phyloP scores from a whole-genome alignment of 2,329 filamentous ascomycete species.

The Fulvia fulva region DNA sequence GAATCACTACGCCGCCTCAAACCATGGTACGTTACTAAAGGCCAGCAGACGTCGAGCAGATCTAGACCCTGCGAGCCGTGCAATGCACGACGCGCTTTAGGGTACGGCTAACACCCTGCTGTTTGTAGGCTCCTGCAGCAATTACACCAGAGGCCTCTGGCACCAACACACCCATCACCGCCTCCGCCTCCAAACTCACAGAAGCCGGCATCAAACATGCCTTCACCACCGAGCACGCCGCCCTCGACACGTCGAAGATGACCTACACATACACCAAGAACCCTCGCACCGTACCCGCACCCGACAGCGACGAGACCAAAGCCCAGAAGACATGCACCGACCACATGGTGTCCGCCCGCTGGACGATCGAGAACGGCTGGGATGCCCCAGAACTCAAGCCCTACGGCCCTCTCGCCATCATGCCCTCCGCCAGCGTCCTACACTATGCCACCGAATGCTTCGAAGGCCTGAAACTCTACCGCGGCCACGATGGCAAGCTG shows the following conservation, averaged over 20 bases:
- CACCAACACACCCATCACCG: conserved; percentile 34
- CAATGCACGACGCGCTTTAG: too few species aligned
- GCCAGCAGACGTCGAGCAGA: too few species aligned
- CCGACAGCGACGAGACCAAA: conserved; percentile 38
- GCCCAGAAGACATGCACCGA: conserved; percentile 59
- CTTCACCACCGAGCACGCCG: conserved; percentile 26
- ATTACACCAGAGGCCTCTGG: conserved; percentile 35
- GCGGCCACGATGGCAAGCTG: conserved; percentile 64
- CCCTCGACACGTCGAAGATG: conserved; percentile 44
- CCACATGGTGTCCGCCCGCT: conserved; percentile 78
- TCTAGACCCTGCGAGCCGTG: too few species aligned
- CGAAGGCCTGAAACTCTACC: conserved; percentile 75
- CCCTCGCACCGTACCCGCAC: conserved; percentile 41
- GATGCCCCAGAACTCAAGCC: conserved; percentile 67
- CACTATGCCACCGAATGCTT: conserved; percentile 93
- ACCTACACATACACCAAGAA: conserved; percentile 38
- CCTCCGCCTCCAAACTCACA: conserved; percentile 34
- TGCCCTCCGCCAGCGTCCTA: conserved; percentile 74
- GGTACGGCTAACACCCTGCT: too few species aligned
- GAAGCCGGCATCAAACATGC: conserved; percentile 36
- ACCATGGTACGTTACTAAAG: too few species aligned
- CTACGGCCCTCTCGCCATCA: conserved; percentile 71
- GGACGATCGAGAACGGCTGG: conserved; percentile 67
- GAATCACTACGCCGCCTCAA: too few species aligned
- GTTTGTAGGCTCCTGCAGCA: conserved; percentile 30